Base-by-base conservation (phyloP, 306 rosid species). In the Argentina anserina region DNA sequence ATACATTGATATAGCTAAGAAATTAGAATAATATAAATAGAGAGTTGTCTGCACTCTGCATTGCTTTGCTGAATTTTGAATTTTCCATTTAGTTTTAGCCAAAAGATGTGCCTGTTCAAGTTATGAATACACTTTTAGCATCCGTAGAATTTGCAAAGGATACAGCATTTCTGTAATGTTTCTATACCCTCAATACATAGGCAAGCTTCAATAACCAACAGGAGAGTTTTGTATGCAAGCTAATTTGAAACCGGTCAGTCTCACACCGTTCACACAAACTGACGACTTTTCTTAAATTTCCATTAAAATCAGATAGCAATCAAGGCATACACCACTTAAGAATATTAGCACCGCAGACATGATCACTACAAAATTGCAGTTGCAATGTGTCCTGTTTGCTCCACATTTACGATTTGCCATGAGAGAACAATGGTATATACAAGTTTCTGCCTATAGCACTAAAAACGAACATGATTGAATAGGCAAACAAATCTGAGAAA, bases 391-490 rank as follows among this genome's bases (percentile, higher is more conserved):
- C 50, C 39, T 29, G 50, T 17, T 66, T 33, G 28, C 56, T 29
- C 73, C 46, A 75, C 26, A 67, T 60, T 76, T 60, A 18, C n/a
- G n/a, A n/a, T n/a, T n/a, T n/a, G n/a, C 63, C 75, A 37, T 25
- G 55, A 31, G 26, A 61, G 14, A 72, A 53, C 61, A 67, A 67
- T 56, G n/a, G 18, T 45, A 65, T 33, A 49, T 23, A 25, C 47
- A 41, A 68, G 61, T 50, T 52, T 56, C 69, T 9, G 39, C 65
- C 12, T 23, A 69, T 36, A 13, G 75, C 40, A 2, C 26, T 8
- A 67, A n/a, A 13, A 70, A 28, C n/a, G n/a, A n/a, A n/a, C 8
- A 65, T 25, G 25, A 67, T 63, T 40, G 47, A 63, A 77, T 14
- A 3, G 10, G 26, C 23, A 8, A 70, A 41, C 65, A 70, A 45